Base-by-base conservation (phyloP, 352 stramenopile species). In the Globisporangium nagaii region DNA sequence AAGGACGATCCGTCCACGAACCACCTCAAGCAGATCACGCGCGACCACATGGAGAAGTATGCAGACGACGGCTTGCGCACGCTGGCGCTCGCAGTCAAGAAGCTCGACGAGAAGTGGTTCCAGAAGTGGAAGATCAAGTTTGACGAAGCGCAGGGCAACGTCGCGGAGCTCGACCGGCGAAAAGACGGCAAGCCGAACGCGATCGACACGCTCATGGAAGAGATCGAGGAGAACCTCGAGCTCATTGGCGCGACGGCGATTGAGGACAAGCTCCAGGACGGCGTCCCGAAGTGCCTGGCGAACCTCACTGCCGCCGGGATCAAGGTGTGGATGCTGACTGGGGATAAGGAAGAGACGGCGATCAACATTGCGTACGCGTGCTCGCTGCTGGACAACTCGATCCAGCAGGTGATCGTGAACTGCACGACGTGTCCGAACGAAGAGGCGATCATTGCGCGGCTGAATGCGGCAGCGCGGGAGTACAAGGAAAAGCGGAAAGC, bases 261-360 rank as follows among this genome's bases (percentile, higher is more conserved):
- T 50, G 90, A 98, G 74, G 92, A 98, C 70, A 95, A 97, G 66
- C 73, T 98, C n/a, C 92, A 98, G 63, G 68, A 88, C 34, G 76
- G 87, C 50, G 93, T 98, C 2, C 87, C 88, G 0, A n/a, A n/a
- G n/a, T n/a, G n/a, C n/a, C n/a, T n/a, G n/a, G n/a, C n/a, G n/a
- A n/a, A n/a, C 42, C 60, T 98, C 34, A 88, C 81, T 2, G 60
- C 62, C 12, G 92, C 89, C 0, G 91, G 90, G 1, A 91, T 96
- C 34, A 88, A 92, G 47, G 64, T 96, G 32, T 96, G 84, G 80
- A 88, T 96, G 56, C 71, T 96, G 15, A 96, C 86, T 9, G 85
- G 84, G 24, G 86, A 96, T 66, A 96, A 96, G 63, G 55, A 84
- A 35, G 86, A 96, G 57, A 96, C 86, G 12, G 86, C 86, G 25